These are phyloP conservation scores for Zygoascus tannicola DNA, from an alignment of 805 yeast genomes.

Conservation along the genomic window DNA sequence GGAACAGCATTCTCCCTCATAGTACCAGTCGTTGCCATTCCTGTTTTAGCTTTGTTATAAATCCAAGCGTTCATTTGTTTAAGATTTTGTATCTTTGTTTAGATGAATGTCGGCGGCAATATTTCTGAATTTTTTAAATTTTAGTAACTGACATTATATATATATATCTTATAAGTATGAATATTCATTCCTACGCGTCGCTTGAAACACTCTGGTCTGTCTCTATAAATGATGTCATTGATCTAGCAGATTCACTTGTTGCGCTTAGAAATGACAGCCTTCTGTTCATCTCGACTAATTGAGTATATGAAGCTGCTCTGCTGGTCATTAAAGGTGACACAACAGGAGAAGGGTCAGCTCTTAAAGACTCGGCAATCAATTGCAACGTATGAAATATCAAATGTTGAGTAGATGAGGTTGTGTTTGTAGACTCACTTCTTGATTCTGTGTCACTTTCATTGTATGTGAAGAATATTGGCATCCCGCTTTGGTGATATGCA, in stretches of 20 bases:
- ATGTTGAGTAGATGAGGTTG: background rate
- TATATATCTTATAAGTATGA: background rate
- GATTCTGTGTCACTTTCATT: too few species aligned
- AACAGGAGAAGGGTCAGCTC: background rate
- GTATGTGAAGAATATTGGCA: too few species aligned
- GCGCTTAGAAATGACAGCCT: background rate
- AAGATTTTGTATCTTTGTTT: too few species aligned
- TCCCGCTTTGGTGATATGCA: too few species aligned
- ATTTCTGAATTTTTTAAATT: background rate
- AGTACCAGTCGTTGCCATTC: background rate
- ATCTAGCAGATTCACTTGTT: background rate
- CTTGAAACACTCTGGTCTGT: too few species aligned
- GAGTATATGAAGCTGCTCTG: background rate
- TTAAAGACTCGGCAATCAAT: background rate
- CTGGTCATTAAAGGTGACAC: background rate
- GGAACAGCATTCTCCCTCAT: too few species aligned
- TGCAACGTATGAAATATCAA: background rate
- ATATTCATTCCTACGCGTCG: too few species aligned
- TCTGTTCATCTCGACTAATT: background rate
- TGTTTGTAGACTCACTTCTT: too few species aligned
- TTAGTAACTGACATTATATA: background rate
- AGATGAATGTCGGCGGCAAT: too few species aligned
- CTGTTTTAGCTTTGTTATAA: background rate
- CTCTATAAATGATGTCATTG: too few species aligned
- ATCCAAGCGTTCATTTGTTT: too few species aligned